Base-by-base conservation (phyloP, 2,329 filamentous ascomycete genomes). In the Penicillium sp. region DNA sequence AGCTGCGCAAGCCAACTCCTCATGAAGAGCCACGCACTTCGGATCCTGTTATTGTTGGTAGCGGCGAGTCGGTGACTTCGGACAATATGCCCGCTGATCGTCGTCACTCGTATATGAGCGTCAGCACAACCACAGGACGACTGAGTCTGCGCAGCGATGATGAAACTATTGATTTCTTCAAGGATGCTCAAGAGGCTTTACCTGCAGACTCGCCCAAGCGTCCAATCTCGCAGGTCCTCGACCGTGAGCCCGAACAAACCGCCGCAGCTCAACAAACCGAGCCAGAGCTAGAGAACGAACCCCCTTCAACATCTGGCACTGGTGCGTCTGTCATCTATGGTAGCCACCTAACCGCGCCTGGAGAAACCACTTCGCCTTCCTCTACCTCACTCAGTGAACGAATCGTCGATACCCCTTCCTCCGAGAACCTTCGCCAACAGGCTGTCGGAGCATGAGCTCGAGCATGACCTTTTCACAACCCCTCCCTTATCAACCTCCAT, bases 71-170 rank as follows among this genome's bases (percentile, higher is more conserved):
- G 0, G 63, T 72, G 9, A 56, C 62, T 40, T 74, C 72, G 22
- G 70, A 70, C 24, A 68, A 68, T 37, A 54, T 68, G n/a, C 70
- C 75, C n/a, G 74, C 71, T 12, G 83, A 82, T 40, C 84, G 88
- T 19, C 83, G 88, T 35, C 85, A 82, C 45, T 91, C 89, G 1
- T 80, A 84, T 17, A 85, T 88, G 22, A 91, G 88, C 66, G 83
- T 83, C 15, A 90, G 87, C 75, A 90, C 88, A 12, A 85, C 87
- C 19, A 90, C 89, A 2, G 87, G 87, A 1, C 81, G 87, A 1
- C 81, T 84, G 68, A 91, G 88, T 69, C 49, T 71, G 28, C 69
- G 65, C 49, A 70, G 63, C 54, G 62, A 66, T 7, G 74, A 74
- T 26, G 72, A 71, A 26, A 55, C 63, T 1, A 53, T 63, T 1